Base-by-base conservation (phyloP, 2,329 filamentous ascomycete species). In the Colletotrichum sidae region DNA sequence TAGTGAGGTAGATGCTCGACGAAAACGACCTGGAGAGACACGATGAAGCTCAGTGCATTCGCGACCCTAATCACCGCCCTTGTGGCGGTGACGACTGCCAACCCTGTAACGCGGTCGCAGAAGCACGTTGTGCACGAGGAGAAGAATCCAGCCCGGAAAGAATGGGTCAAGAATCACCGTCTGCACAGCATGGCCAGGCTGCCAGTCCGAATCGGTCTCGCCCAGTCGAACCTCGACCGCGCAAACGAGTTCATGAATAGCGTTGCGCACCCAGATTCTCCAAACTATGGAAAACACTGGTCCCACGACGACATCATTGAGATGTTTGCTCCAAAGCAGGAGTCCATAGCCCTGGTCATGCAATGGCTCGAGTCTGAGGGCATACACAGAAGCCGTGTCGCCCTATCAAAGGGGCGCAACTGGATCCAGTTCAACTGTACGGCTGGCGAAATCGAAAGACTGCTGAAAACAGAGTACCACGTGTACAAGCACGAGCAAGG, bases 401-500 rank as follows among this genome's bases (percentile, higher is more conserved):
- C 75, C 45, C 80, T 86, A 47, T 85, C 85, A 0, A 77, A 79
- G 46, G 82, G 82, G 35, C 80, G 82, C 57, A 82, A 81, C 54
- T 88, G 86, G 84, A 71, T 88, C 17, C 76, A 79, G 10, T 87
- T 88, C 70, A 80, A 86, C 60, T 84, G 84, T 8, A 84, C 84
- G 6, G 82, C 83, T 3, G 75, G 79, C 41, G 83, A 89, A 71
- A 80, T 83, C 6, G 85, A 88, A 72, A 72, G 74, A 17, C 77
- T 88, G 15, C 78, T 88, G 52, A 79, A 81, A 68, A 82, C 86
- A 7, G 76, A 84, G 62, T 87, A 86, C 69, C 80, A 86, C 68
- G 72, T 83, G 47, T 86, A 83, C 70, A 75, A 80, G 68, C 81
- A 85, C 68, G 69, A 70, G 9, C 67, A 71, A 2, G 65, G 78